Evolutionary conservation across 225 moss, liverwort and hornwort species (phyloP).

Genomic region (Lunularia cruciata): DNA sequence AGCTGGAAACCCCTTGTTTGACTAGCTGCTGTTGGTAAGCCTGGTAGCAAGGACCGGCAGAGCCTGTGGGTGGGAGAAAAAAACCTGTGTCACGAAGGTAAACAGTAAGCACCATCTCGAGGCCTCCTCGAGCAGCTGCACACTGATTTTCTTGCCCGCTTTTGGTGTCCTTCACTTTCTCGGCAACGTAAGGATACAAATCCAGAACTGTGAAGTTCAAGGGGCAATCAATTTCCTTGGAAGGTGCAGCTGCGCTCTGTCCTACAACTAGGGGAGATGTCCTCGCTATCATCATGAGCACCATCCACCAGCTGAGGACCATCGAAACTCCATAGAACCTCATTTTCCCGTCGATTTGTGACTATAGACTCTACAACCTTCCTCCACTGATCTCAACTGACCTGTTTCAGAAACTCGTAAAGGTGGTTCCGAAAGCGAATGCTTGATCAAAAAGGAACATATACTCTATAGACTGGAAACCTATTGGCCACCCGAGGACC

Average conservation of each 20-base stretch:
- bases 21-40: conserved; percentile 34
- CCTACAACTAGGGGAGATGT: background rate
- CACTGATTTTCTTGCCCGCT: conserved; percentile 11
- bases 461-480: too few relatives aligned
- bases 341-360: background rate
- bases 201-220: conserved; percentile 35
- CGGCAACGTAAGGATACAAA: conserved; percentile 28
- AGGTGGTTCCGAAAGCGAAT: background rate
- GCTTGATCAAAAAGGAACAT: too few relatives aligned
- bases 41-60: conserved; percentile 19
- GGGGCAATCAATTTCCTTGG: conserved; percentile 4
- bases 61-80: conserved; percentile 38
- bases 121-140: conserved; percentile 2
- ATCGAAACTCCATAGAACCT: background rate
- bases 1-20: conserved; percentile 25
- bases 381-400: too few relatives aligned
- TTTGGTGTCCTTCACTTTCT: background rate
- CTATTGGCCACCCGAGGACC: background rate
- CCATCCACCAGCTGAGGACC: background rate
- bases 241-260: background rate
- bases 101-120: conserved; percentile 26
- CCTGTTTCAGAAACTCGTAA: background rate
- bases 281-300: background rate
- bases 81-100: conserved; percentile 33
- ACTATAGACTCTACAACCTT: background rate